Conservation (phyloP, 352 stramenopile species). For the Phytophthora pistaciae region DNA sequence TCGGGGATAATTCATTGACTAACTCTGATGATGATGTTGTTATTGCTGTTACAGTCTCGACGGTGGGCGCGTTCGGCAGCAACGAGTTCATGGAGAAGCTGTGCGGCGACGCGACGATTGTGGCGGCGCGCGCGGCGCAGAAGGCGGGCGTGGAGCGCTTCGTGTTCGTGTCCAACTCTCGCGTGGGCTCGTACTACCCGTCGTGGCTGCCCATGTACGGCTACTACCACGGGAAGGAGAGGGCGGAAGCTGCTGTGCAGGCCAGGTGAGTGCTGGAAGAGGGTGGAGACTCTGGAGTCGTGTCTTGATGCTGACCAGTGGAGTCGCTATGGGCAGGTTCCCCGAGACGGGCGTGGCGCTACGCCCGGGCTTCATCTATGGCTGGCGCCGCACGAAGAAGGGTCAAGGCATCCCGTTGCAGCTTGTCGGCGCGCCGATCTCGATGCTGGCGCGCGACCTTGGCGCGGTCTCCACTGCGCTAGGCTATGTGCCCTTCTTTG, state of each 20-base stretch:
- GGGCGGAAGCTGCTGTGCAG: conserved; percentile 80
- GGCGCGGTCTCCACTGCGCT: conserved; percentile 67
- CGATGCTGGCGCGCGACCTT: conserved; percentile 63
- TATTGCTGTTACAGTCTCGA: conserved; percentile 72
- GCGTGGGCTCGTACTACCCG: conserved; percentile 81
- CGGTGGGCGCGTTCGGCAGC: conserved; percentile 87
- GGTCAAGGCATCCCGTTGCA: conserved; percentile 79
- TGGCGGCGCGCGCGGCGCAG: conserved; percentile 77
- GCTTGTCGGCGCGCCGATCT: conserved; percentile 75
- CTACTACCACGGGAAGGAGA: conserved; percentile 93
- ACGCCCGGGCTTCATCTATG: conserved; percentile 93
- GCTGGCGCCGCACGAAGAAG: conserved; percentile 71
- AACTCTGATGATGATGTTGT: not conserved
- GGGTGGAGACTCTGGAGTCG: not conserved
- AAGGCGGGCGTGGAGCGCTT: conserved; percentile 82
- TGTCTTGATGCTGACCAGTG: not conserved
- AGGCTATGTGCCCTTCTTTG: conserved; percentile 69
- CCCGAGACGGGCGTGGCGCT: conserved; percentile 82
- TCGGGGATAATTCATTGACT: not conserved
- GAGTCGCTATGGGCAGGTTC: conserved; percentile 47
- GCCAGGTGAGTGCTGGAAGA: conserved; percentile 43
- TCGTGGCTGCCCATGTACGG: conserved; percentile 84
- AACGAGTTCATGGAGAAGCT: conserved; percentile 92
- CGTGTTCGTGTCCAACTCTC: conserved; percentile 94
- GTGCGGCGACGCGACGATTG: conserved; percentile 90